Evolutionary conservation across 257 asterid species (phyloP).

Genomic region (Solanum commersonii): DNA sequence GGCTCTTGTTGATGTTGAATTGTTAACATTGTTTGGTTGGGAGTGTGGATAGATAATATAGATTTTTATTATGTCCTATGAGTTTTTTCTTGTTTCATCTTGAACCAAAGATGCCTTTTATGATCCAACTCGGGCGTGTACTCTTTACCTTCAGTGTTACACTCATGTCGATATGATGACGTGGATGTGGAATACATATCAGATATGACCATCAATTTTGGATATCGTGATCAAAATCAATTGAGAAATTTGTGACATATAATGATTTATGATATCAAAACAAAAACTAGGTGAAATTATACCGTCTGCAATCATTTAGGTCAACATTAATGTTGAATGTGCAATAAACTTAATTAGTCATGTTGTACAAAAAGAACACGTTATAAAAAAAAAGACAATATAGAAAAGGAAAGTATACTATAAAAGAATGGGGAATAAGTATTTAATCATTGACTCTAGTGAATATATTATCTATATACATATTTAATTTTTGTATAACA

Average conservation of each 20-base stretch:
- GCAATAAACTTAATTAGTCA: background rate
- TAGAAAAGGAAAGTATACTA: background rate
- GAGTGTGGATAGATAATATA: background rate
- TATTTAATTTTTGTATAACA: background rate
- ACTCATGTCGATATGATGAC: background rate
- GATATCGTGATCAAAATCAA: background rate
- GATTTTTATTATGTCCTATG: background rate
- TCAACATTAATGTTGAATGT: background rate
- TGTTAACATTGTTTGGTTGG: background rate
- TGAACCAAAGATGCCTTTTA: background rate
- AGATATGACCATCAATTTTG: background rate
- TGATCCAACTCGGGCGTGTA: background rate
- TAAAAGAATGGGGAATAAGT: background rate
- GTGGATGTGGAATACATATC: background rate
- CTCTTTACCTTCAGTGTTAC: background rate
- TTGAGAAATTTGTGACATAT: background rate
- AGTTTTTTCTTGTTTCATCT: background rate
- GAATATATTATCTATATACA: background rate
- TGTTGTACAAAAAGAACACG: background rate
- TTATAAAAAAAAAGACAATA: background rate
- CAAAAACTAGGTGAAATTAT: background rate
- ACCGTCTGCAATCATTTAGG: background rate
- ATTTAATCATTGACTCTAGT: background rate
- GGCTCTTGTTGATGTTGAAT: background rate
- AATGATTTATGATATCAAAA: too few relatives aligned